These are phyloP conservation scores for Telfairia occidentalis DNA, from an alignment of 331 rosid species.

Conservation along the genomic window DNA sequence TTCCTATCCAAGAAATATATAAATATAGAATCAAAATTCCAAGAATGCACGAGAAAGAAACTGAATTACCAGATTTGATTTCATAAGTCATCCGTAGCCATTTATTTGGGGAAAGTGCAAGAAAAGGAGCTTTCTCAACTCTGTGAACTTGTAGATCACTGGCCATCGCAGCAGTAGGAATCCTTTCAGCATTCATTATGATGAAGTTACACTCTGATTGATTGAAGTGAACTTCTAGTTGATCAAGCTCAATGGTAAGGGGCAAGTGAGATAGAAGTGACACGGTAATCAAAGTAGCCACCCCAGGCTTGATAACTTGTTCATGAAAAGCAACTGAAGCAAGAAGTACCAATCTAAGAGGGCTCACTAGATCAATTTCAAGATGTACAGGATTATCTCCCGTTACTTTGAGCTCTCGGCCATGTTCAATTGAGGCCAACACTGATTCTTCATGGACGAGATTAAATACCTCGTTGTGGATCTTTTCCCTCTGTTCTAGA, in stretches of 20 bases:
- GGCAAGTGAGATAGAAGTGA: constrained; percentile 82
- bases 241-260: constrained; percentile 56
- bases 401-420: constrained; percentile 35
- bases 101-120: constrained; percentile 57
- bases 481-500: constrained; percentile 49
- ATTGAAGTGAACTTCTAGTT: constrained; percentile 82
- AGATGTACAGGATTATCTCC: constrained; percentile 52
- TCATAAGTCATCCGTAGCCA: constrained; percentile 84
- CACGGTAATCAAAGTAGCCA: constrained; percentile 46
- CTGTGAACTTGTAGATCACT: constrained; percentile 35
- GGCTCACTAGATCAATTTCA: constrained; percentile 86
- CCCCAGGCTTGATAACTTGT: constrained; percentile 64
- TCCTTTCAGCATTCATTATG: constrained; percentile 46
- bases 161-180: constrained; percentile 24
- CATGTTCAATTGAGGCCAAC: constrained; percentile 29
- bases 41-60: constrained; percentile 7
- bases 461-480: constrained; percentile 67
- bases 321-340: constrained; percentile 94
- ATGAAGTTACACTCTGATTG: constrained; percentile 69
- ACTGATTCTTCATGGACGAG: constrained; percentile 40
- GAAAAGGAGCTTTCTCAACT: constrained; percentile 46
- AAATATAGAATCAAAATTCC: not conserved
- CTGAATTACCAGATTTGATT: constrained; percentile 60
- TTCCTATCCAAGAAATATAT: not conserved
- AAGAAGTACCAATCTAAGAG: constrained; percentile 78